Percentiles rank a stretch among this genome's conserved stretches.
Evolutionary conservation across 1,284 basidiomycete genomes (phyloP).

Genomic region (Malassezia arunalokei): DNA sequence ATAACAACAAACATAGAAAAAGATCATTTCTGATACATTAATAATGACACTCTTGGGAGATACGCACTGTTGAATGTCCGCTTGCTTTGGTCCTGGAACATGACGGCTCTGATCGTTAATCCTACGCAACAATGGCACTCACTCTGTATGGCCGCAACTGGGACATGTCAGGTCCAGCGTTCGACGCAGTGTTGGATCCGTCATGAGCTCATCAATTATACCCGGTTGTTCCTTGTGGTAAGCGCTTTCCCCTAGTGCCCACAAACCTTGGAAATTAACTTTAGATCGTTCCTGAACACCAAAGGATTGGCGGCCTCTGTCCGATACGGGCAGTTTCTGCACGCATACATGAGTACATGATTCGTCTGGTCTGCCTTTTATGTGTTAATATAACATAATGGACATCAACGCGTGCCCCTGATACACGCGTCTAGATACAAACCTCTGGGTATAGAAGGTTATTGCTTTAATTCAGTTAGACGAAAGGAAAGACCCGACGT

Average conservation of each 20-base stretch:
- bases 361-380: constrained; percentile 60
- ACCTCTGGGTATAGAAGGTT: constrained; percentile 16
- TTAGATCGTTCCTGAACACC: constrained; percentile 84
- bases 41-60: not conserved
- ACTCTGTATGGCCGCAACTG: constrained; percentile 31
- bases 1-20: constrained; percentile 40
- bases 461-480: not conserved
- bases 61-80: constrained; percentile 29
- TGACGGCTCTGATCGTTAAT: constrained; percentile 19
- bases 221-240: constrained; percentile 69
- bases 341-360: constrained; percentile 77
- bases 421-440: not conserved
- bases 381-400: not conserved
- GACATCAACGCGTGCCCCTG: not conserved
- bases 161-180: constrained; percentile 39
- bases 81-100: constrained; percentile 45
- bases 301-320: constrained; percentile 75
- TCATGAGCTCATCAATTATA: constrained; percentile 73
- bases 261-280: constrained; percentile 79
- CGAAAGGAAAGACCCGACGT: not conserved
- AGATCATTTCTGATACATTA: constrained; percentile 24
- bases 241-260: not conserved
- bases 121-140: not conserved
- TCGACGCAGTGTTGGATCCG: constrained; percentile 67
- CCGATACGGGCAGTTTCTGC: constrained; percentile 79